Percentiles rank a stretch among this genome's conserved stretches.
These are phyloP conservation scores for Ophiostoma fasciatum DNA, from an alignment of 2,329 filamentous ascomycete species.

Conservation along the genomic window DNA sequence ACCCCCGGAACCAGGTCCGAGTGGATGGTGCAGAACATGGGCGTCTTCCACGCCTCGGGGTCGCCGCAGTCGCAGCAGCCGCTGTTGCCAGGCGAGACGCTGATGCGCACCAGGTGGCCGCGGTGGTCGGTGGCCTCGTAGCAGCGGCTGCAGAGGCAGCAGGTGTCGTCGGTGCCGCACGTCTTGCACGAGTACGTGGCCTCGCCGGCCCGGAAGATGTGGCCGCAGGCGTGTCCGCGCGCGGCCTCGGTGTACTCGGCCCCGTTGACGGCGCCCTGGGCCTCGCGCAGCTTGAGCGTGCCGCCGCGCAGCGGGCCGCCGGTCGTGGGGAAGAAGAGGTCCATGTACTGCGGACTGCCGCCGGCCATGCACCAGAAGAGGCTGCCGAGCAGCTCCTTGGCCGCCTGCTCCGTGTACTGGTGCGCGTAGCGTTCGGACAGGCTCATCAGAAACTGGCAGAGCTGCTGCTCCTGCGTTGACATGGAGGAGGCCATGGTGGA, in stretches of 20 bases:
- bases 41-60: slow-evolving; percentile 79
- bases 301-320: slow-evolving; percentile 43
- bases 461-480: slow-evolving; percentile 61
- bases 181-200: slow-evolving; percentile 90
- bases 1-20: no score
- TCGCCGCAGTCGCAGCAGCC: slow-evolving; percentile 85
- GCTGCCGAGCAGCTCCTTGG: slow-evolving; percentile 55
- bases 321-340: slow-evolving; percentile 65
- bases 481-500: slow-evolving; percentile 19
- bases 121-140: slow-evolving; percentile 93
- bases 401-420: slow-evolving; percentile 59
- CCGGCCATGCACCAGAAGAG: slow-evolving; percentile 82
- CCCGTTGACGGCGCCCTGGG: slow-evolving; percentile 84
- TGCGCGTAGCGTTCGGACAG: slow-evolving; percentile 60
- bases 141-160: slow-evolving; percentile 83
- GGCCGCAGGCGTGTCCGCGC: slow-evolving; percentile 84
- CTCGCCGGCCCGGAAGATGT: slow-evolving; percentile 92
- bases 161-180: slow-evolving; percentile 88
- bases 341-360: slow-evolving; percentile 57
- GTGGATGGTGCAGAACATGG: slow-evolving; percentile 87
- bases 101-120: slow-evolving; percentile 81
- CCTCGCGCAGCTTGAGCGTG: slow-evolving; percentile 64
- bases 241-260: slow-evolving; percentile 90
- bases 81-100: slow-evolving; percentile 14
- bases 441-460: slow-evolving; percentile 68